Evolutionary conservation across 108 stramenopile species (phyloP).

Genomic region (Tribonema minus): DNA sequence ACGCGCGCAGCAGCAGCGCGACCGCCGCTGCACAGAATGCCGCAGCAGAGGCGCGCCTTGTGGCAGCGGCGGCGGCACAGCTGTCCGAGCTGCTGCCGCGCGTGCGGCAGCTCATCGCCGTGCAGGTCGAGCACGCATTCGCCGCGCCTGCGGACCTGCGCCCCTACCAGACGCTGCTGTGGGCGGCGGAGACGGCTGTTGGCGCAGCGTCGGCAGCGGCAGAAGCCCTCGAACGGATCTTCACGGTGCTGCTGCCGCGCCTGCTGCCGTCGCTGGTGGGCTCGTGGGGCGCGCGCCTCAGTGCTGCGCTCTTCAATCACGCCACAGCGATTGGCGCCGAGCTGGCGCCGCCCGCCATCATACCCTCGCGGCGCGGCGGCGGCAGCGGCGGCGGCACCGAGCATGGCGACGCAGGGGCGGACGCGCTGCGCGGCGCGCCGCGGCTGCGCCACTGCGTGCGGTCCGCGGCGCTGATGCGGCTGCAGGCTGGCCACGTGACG

Average conservation of each 20-base stretch:
- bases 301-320: not conserved
- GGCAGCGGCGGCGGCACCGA: too few species aligned
- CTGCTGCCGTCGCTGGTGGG: constrained; percentile 1
- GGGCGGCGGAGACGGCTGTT: constrained; percentile 65
- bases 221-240: not conserved
- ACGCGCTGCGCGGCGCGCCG: not conserved
- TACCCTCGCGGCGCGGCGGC: too few species aligned
- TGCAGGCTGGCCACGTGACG: not conserved
- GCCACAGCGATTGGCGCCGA: not conserved
- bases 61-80: too few species aligned
- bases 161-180: constrained; percentile 74
- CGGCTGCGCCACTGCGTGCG: not conserved
- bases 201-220: not conserved
- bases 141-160: constrained; percentile 64
- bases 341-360: constrained; percentile 1
- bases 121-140: not conserved
- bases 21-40: too few species aligned
- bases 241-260: not conserved
- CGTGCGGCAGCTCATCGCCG: not conserved
- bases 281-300: not conserved
- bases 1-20: not conserved
- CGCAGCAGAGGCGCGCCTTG: too few species aligned
- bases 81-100: not conserved
- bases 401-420: too few species aligned
- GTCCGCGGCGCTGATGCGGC: not conserved